Evolutionary conservation across 805 yeast species (phyloP).

Genomic region (Zygotorulaspora sp.): DNA sequence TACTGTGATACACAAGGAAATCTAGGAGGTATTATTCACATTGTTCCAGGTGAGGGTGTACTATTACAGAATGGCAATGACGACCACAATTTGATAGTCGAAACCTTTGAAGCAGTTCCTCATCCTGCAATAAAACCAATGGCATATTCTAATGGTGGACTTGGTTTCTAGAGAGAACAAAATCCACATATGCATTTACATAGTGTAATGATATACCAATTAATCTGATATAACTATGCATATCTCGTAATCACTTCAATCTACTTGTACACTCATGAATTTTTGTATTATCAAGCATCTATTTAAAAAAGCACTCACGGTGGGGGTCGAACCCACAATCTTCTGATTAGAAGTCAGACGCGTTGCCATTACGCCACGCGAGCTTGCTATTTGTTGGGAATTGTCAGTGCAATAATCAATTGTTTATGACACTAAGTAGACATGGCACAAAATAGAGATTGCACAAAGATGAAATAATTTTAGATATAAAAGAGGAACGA

Average conservation of each 20-base stretch:
- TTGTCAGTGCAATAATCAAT: too few species aligned
- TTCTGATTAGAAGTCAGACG: slow-evolving; percentile 54
- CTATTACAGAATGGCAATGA: slow-evolving; percentile 41
- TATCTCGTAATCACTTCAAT: too few species aligned
- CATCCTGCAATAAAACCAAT: slow-evolving; percentile 92
- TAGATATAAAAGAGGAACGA: too few species aligned
- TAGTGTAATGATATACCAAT: background rate
- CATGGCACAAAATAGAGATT: too few species aligned
- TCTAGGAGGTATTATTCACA: slow-evolving; percentile 81
- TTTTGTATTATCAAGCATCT: too few species aligned
- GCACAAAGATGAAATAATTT: too few species aligned
- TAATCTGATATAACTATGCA: too few species aligned
- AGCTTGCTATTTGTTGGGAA: slow-evolving; percentile 27
- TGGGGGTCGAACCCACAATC: slow-evolving; percentile 55
- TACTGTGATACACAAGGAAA: slow-evolving; percentile 93
- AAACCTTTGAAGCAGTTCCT: slow-evolving; percentile 71
- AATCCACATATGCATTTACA: too few species aligned
- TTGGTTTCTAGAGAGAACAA: slow-evolving; percentile 29
- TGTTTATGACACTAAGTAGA: too few species aligned
- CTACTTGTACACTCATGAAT: too few species aligned
- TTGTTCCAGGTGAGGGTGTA: slow-evolving; percentile 39
- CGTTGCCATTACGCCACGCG: slow-evolving; percentile 55
- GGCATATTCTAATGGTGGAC: slow-evolving; percentile 71
- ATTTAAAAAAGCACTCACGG: slow-evolving; percentile 43
- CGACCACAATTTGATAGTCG: slow-evolving; percentile 47